phyloP scores from a whole-genome alignment of 2,329 filamentous ascomycete species.

The Ophiostoma sp. region DNA sequence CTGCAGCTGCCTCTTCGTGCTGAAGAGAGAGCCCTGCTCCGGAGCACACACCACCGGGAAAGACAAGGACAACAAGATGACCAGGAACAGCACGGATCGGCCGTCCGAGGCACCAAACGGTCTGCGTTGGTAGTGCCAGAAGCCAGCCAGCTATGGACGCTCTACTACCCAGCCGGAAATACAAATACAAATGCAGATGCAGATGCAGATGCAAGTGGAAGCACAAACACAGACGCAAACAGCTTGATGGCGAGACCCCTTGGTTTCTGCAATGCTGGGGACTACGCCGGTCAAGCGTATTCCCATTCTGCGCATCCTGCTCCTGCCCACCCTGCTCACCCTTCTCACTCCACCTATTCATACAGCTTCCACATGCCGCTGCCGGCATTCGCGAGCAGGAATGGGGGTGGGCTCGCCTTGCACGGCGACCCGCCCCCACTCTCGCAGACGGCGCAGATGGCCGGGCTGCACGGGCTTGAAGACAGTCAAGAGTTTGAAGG shows the following conservation, averaged over 20 bases:
- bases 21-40: background rate
- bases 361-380: background rate
- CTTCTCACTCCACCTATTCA: background rate
- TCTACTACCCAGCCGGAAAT: background rate
- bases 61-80: background rate
- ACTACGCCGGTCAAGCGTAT: too few species aligned
- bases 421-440: background rate
- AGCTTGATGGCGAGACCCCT: background rate
- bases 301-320: too few species aligned
- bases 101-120: background rate
- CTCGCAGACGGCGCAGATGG: constrained; percentile 2
- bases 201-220: too few species aligned
- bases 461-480: background rate
- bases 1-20: background rate
- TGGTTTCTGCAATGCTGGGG: too few species aligned
- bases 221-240: background rate
- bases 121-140: background rate
- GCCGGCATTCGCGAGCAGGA: background rate
- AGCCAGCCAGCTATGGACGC: background rate
- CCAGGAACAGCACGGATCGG: background rate
- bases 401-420: background rate
- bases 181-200: background rate
- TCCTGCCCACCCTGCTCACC: background rate
- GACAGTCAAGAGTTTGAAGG: background rate
- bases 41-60: background rate